phyloP scores from a whole-genome alignment of 106 monocot genomes.

The Apostasia ramifera region DNA sequence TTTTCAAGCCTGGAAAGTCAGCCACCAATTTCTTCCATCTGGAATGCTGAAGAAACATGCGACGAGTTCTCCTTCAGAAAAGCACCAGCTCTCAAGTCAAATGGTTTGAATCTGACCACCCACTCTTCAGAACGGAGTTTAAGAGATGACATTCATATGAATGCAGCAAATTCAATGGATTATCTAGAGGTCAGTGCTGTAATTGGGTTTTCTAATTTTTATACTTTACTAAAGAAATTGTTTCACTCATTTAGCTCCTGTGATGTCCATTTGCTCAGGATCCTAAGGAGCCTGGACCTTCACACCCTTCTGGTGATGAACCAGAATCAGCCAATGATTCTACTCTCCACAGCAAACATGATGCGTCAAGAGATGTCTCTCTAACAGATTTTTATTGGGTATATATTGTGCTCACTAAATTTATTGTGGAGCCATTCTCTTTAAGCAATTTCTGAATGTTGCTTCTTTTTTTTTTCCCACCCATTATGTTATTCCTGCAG shows the following conservation, averaged over 20 bases:
- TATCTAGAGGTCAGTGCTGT: constrained; percentile 42
- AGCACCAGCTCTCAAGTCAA: constrained; percentile 8
- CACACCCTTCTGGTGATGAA: constrained; percentile 12
- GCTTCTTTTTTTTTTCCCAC: neutral
- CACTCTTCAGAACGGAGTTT: neutral
- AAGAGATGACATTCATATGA: constrained; percentile 6
- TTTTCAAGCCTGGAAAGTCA: constrained; percentile 7
- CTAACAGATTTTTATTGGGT: constrained; percentile 81
- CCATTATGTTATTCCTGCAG: constrained; percentile 26
- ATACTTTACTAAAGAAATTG: neutral
- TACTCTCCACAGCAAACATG: constrained; percentile 7
- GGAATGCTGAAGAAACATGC: constrained; percentile 88
- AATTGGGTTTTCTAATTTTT: neutral
- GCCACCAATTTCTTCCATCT: constrained; percentile 37
- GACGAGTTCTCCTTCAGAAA: constrained; percentile 75
- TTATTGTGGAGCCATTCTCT: neutral
- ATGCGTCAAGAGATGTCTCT: constrained; percentile 24
- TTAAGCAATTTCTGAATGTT: neutral
- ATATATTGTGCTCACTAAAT: constrained; percentile 7
- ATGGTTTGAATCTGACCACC: constrained; percentile 2
- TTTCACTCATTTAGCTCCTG: neutral
- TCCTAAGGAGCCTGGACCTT: constrained; percentile 15
- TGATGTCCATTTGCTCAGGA: constrained; percentile 16
- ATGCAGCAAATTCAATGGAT: constrained; percentile 26
- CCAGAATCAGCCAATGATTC: constrained; percentile 12